Conservation (phyloP, 768 basidiomycete genomes). For the Phaeolepiota aurea region DNA sequence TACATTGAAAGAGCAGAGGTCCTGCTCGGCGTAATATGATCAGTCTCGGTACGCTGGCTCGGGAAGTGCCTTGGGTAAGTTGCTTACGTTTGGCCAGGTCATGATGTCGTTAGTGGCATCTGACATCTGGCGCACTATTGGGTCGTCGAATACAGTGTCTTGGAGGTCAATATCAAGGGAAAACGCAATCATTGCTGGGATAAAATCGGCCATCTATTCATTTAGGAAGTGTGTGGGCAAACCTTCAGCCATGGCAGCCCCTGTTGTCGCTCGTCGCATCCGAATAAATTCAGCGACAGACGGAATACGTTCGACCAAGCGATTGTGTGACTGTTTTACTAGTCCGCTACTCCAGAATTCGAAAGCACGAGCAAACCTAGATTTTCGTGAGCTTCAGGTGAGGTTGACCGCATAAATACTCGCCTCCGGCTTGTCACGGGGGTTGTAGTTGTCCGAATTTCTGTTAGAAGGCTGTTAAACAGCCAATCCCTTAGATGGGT, state of each 20-base stretch:
- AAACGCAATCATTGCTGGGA: slow-evolving; percentile 12
- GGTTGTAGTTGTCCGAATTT: too few species aligned
- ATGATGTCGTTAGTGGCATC: slow-evolving; percentile 13
- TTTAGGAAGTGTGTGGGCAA: not conserved
- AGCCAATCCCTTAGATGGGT: not conserved
- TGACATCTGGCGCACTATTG: slow-evolving; percentile 10
- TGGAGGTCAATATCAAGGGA: slow-evolving; percentile 10
- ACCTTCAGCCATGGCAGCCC: slow-evolving; percentile 12
- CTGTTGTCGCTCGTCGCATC: slow-evolving; percentile 10
- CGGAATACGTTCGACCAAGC: slow-evolving; percentile 5
- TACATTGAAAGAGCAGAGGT: slow-evolving; percentile 16
- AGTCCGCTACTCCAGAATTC: slow-evolving; percentile 7
- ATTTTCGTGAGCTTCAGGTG: too few species aligned
- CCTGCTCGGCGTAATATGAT: slow-evolving; percentile 8
- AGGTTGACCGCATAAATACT: too few species aligned
- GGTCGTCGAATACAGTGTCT: slow-evolving; percentile 10
- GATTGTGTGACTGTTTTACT: slow-evolving; percentile 7
- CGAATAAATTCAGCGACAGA: slow-evolving; percentile 11
- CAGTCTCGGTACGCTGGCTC: too few species aligned
- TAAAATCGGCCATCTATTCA: not conserved
- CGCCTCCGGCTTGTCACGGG: too few species aligned
- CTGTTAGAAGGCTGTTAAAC: too few species aligned
- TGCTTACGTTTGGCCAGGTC: slow-evolving; percentile 14
- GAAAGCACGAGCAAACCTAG: slow-evolving; percentile 9
- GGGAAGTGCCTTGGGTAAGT: too few species aligned